Percentiles rank a stretch among this genome's conserved stretches.
phyloP scores from a whole-genome alignment of 768 basidiomycete genomes.

The Termitomyces sp. region DNA sequence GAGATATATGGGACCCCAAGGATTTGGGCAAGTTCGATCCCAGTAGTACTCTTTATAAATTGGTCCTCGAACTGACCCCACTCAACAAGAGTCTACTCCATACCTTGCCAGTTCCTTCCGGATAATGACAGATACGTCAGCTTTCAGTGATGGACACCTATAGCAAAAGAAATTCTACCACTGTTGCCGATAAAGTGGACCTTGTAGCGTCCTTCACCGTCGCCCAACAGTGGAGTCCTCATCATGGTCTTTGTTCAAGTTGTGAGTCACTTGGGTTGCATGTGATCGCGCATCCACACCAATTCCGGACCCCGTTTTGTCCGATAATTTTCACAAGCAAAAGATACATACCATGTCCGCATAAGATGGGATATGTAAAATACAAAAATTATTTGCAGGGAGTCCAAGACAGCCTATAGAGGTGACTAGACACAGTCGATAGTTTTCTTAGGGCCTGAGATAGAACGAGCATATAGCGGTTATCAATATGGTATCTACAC shows the following conservation, averaged over 20 bases:
- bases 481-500: background rate
- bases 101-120: slow-evolving; percentile 26
- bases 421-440: background rate
- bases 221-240: slow-evolving; percentile 30
- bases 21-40: slow-evolving; percentile 31
- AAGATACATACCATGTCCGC: too few species aligned
- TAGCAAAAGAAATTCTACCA: slow-evolving; percentile 8
- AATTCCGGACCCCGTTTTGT: background rate
- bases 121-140: background rate
- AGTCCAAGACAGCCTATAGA: background rate
- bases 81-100: background rate
- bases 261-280: background rate
- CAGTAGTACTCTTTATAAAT: slow-evolving; percentile 40
- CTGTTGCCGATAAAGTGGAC: slow-evolving; percentile 46
- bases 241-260: slow-evolving; percentile 1
- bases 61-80: background rate
- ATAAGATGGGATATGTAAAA: background rate
- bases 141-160: background rate
- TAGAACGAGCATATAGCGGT: too few species aligned
- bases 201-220: slow-evolving; percentile 39
- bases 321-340: background rate
- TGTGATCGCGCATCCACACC: background rate
- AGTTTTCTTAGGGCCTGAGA: background rate
- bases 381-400: background rate
- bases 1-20: slow-evolving; percentile 40